A percentile compares a stretch with the other conserved stretches of the same genome.
phyloP scores from a whole-genome alignment of 768 basidiomycete species.

The Mrakia gelida region DNA sequence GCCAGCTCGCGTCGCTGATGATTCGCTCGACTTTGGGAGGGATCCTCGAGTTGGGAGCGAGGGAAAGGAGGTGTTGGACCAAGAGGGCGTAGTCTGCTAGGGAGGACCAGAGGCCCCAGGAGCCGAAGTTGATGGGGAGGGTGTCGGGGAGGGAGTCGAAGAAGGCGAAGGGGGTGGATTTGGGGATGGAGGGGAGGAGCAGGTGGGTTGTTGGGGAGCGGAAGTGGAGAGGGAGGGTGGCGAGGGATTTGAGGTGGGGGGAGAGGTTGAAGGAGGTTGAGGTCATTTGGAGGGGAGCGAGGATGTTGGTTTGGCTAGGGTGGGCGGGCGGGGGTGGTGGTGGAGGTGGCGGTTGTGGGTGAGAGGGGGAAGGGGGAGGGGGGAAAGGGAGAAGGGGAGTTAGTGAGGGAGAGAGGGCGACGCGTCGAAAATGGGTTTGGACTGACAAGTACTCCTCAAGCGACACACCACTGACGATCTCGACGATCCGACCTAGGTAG shows the following conservation, averaged over 20 bases:
- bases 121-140: too few species aligned
- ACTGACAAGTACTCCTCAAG: not conserved
- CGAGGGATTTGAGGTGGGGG: not conserved
- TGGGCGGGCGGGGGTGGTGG: too few species aligned
- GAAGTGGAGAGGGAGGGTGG: not conserved
- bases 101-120: too few species aligned
- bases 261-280: not conserved
- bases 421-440: not conserved
- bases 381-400: not conserved
- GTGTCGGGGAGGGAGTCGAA: not conserved
- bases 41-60: too few species aligned
- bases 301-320: not conserved
- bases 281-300: not conserved
- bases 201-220: not conserved
- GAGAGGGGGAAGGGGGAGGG: too few species aligned
- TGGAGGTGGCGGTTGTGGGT: too few species aligned
- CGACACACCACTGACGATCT: not conserved
- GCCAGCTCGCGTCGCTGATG: too few species aligned
- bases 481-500: not conserved
- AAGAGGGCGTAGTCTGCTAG: too few species aligned
- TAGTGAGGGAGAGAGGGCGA: not conserved
- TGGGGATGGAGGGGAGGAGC: not conserved
- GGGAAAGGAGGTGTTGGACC: too few species aligned
- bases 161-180: not conserved
- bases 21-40: too few species aligned